phyloP scores from a whole-genome alignment of 768 basidiomycete species.

The Cytidiella melzeri region DNA sequence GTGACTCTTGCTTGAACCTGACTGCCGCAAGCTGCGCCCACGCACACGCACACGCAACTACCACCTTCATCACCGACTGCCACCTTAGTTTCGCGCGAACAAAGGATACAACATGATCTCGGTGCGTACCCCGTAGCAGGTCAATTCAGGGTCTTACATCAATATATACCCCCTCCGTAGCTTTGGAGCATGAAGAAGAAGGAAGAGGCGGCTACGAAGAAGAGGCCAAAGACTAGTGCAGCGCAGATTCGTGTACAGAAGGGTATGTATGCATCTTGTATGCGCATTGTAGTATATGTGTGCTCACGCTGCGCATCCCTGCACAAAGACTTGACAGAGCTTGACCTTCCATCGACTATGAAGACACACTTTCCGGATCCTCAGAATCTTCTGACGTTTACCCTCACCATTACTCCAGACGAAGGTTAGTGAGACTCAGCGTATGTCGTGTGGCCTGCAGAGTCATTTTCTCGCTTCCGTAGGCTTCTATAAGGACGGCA shows the following conservation, averaged over 20 bases:
- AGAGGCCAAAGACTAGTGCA: slow-evolving; percentile 96
- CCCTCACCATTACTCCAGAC: slow-evolving; percentile 91
- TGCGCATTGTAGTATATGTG: neutral
- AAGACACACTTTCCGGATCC: slow-evolving; percentile 91
- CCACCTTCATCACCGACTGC: slow-evolving; percentile 8
- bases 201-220: slow-evolving; percentile 95
- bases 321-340: slow-evolving; percentile 82
- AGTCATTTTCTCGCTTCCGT: too few species aligned
- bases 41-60: neutral
- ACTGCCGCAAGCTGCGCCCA: too few species aligned
- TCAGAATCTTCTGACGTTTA: slow-evolving; percentile 92
- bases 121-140: slow-evolving; percentile 20
- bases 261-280: slow-evolving; percentile 44
- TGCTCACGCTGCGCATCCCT: neutral
- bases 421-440: too few species aligned
- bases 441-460: too few species aligned
- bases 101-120: slow-evolving; percentile 34
- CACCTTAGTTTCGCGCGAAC: neutral
- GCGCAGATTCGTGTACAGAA: slow-evolving; percentile 99
- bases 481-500: slow-evolving; percentile 99
- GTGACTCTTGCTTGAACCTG: too few species aligned
- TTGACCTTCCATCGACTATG: slow-evolving; percentile 95
- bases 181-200: slow-evolving; percentile 99
- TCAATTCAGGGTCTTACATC: neutral
- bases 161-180: slow-evolving; percentile 33